Percentiles rank a stretch among this genome's conserved stretches.
These are phyloP conservation scores for Penicillium sp. DNA, from an alignment of 2,329 filamentous ascomycete genomes.

Conservation along the genomic window DNA sequence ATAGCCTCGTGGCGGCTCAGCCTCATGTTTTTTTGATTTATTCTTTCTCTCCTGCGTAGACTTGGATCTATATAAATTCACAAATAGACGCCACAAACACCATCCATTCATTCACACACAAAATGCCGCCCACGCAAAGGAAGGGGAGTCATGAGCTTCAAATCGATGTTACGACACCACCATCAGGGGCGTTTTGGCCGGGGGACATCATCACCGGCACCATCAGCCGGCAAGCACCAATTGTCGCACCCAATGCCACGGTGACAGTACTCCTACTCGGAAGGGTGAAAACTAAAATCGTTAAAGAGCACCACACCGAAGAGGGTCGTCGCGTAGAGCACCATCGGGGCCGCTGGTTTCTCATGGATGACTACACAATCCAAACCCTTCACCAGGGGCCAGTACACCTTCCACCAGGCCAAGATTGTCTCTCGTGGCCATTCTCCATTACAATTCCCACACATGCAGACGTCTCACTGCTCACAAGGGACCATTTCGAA, in stretches of 20 bases:
- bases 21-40: too few species aligned
- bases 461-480: neutral
- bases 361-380: conserved; percentile 7
- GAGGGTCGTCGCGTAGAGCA: neutral
- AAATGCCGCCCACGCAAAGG: neutral
- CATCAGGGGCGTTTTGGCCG: conserved; percentile 15
- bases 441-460: conserved; percentile 17
- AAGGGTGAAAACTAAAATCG: conserved; percentile 17
- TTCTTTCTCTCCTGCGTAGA: too few species aligned
- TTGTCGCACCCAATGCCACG: conserved; percentile 17
- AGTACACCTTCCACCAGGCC: conserved; percentile 13
- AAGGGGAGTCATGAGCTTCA: neutral
- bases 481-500: neutral
- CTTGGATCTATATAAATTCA: too few species aligned
- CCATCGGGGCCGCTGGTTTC: conserved; percentile 14
- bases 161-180: conserved; percentile 18
- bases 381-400: conserved; percentile 16
- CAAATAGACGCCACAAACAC: too few species aligned
- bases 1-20: too few species aligned
- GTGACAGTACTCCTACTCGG: conserved; percentile 16
- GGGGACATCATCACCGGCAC: conserved; percentile 21
- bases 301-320: neutral
- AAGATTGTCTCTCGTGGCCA: conserved; percentile 16
- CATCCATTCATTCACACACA: neutral
- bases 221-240: conserved; percentile 15